Evolutionary conservation across 78 protist genomes (phyloP), one percentile per base, ranked within the genome.

Genomic region (Polysphondylium violaceum): DNA sequence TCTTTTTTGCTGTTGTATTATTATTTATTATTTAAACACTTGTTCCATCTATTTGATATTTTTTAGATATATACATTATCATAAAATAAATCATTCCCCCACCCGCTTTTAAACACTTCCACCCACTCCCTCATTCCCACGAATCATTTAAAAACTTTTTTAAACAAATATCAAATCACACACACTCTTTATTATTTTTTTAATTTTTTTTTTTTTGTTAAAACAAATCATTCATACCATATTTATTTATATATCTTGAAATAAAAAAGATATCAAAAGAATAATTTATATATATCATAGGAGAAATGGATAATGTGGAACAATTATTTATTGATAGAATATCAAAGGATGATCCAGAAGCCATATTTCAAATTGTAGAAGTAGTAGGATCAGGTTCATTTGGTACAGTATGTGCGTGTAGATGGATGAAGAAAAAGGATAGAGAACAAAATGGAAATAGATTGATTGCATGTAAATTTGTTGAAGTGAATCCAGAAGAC

Each of bases 331-430:
- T 23, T n/a, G 31, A 40, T 35, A 81, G 89, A 68, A 47, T 81
- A 19, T 81, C 89, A 50, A 81, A 81, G 43, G 89, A 81, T 81
- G 89, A 81, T 56, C 89, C 89, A 68, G 89, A 81, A 41, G 56
- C 60, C 27, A 81, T 81, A 25, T 81, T 81, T 68, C 89, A 81
- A 81, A 81, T 81, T 56, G 89, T 81, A 23, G 89, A 81, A 12
- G 77, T 81, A 1, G 89, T 81, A 55, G 89, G 89, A 60, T 55
- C 73, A 19, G 89, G 89, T 27, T 68, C 78, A 38, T 81, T 81
- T 81, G 89, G 89, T n/a, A 81, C 89, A n/a, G 89, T 81, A 0
- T 81, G 89, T 68, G 89, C 89, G 25, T 81, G 89, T 44, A 44
- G 74, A 29, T 81, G 89, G 89, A 81, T 81, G 89, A 81, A 81